Percentiles rank a stretch among this genome's conserved stretches.
These are phyloP conservation scores for Cladophialophora chaetospira DNA, from an alignment of 2,329 filamentous ascomycete genomes.

Conservation along the genomic window DNA sequence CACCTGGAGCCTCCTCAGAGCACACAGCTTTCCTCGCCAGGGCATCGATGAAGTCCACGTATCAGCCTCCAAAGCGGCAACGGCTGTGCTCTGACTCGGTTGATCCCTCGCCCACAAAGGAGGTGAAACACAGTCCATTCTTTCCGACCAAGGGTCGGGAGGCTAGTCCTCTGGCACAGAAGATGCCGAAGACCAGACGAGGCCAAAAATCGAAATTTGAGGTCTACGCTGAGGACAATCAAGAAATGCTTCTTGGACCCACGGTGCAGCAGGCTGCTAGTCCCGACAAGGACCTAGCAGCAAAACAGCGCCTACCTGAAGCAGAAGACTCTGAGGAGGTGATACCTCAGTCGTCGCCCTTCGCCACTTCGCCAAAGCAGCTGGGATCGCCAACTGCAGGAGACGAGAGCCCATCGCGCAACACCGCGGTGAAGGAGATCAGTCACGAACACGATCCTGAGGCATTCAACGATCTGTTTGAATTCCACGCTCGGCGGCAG, in stretches of 20 bases:
- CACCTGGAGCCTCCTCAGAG: conserved; percentile 46
- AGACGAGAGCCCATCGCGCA: background rate
- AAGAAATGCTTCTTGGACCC: conserved; percentile 50
- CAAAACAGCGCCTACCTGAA: background rate
- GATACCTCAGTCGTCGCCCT: conserved; percentile 32
- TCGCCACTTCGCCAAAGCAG: background rate
- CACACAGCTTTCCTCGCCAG: conserved; percentile 44
- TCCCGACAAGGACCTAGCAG: conserved; percentile 14
- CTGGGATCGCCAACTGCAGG: background rate
- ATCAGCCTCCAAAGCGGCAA: conserved; percentile 53
- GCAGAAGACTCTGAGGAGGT: conserved; percentile 22
- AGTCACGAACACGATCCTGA: conserved; percentile 26
- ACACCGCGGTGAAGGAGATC: conserved; percentile 9
- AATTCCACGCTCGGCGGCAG: conserved; percentile 42
- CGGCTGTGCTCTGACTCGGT: conserved; percentile 54
- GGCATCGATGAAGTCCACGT: conserved; percentile 43
- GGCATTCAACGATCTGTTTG: conserved; percentile 40
- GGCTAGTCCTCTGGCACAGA: conserved; percentile 44
- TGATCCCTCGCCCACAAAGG: conserved; percentile 39
- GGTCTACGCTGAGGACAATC: conserved; percentile 57
- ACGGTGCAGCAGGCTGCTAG: conserved; percentile 36
- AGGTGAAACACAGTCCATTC: conserved; percentile 50
- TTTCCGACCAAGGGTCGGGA: conserved; percentile 42
- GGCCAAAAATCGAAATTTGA: conserved; percentile 48
- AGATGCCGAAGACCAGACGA: conserved; percentile 42